Base-by-base conservation (phyloP, 75 land plant species). In the Pinus taeda region DNA sequence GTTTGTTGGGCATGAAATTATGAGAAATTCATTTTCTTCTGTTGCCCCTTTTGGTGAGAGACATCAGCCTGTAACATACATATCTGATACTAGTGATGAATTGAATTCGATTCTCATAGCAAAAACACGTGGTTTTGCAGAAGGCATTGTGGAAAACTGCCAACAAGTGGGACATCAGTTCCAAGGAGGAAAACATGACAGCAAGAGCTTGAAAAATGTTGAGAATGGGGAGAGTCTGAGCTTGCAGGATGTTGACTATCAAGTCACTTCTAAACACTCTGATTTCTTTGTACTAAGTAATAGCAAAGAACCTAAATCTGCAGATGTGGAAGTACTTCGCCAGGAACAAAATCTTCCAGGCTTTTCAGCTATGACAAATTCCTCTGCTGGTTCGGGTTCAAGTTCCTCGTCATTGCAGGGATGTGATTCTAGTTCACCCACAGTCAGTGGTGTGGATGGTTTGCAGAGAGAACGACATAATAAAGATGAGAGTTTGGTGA, bases 361-460 rank as follows among this genome's bases (percentile, higher is more conserved):
- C 58, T 55, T 57, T 20, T 22, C 42, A 70, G 49, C 21, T 56
- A 57, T 15, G 60, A 59, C 73, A 59, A 88, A 85, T 59, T 88
- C 90, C n/a, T 90, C 92, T 29, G 77, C 74, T 77, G 82, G 79
- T 58, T 80, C 75, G 45, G 85, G 75, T 8, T 69, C 72, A 90
- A 78, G 81, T 93, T 56, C 71, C 3, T 74, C 85, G 11, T 59
- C 69, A 33, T 71, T 84, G 22, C 57, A 56, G 15, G 59, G 39
- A 42, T 77, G 59, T 70, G 86, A 83, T 57, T 75, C 64, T 59
- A 59, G 72, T 56, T 78, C 81, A 26, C 81, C 81, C 3, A 60
- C 81, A 18, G 61, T 77, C 12, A 63, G 64, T 42, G 45, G 13
- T 20, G 76, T 15, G 15, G 77, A 57, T 45, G 76, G 59, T 45